Percentiles rank a stretch among this genome's conserved stretches.
Conservation (phyloP, 768 basidiomycete genomes). For the Kwoniella sp. region DNA sequence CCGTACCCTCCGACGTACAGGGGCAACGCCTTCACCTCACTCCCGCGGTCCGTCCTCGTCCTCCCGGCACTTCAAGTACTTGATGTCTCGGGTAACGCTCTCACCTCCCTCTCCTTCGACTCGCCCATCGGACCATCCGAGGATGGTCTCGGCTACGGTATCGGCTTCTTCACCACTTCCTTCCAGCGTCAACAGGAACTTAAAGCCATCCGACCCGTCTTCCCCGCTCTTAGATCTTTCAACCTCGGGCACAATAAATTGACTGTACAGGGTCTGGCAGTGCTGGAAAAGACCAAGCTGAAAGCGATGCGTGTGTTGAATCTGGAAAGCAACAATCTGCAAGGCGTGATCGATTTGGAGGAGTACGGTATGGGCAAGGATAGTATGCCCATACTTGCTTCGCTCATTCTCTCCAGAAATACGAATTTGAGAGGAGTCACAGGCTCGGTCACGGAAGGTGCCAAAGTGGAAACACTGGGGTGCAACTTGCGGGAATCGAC, state of each 20-base stretch:
- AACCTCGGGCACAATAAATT: conserved; percentile 40
- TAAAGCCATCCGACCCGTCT: conserved; percentile 21
- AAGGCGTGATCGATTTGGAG: conserved; percentile 32
- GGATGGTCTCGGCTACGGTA: conserved; percentile 45
- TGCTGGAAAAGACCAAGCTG: conserved; percentile 9
- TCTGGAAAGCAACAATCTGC: conserved; percentile 37
- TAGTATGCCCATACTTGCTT: conserved; percentile 30
- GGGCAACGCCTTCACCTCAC: conserved; percentile 35
- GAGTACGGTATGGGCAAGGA: conserved; percentile 22
- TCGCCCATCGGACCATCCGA: conserved; percentile 43
- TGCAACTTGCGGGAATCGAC: conserved; percentile 26
- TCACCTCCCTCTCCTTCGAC: conserved; percentile 36
- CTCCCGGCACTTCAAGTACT: conserved; percentile 46
- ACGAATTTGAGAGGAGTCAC: conserved; percentile 16
- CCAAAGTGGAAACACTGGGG: conserved; percentile 36
- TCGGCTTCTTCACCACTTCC: conserved; percentile 44
- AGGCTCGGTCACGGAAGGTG: conserved; percentile 19
- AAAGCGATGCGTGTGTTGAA: conserved; percentile 33
- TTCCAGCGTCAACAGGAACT: conserved; percentile 32
- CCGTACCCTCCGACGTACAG: conserved; percentile 13
- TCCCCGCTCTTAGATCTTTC: conserved; percentile 31
- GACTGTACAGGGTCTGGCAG: conserved; percentile 17
- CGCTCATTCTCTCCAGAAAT: conserved; percentile 36
- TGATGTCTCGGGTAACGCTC: conserved; percentile 48
- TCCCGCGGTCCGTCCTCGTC: conserved; percentile 46